Base-by-base conservation (phyloP, 129 eudicot genomes). In the Dittrichia graveolens region DNA sequence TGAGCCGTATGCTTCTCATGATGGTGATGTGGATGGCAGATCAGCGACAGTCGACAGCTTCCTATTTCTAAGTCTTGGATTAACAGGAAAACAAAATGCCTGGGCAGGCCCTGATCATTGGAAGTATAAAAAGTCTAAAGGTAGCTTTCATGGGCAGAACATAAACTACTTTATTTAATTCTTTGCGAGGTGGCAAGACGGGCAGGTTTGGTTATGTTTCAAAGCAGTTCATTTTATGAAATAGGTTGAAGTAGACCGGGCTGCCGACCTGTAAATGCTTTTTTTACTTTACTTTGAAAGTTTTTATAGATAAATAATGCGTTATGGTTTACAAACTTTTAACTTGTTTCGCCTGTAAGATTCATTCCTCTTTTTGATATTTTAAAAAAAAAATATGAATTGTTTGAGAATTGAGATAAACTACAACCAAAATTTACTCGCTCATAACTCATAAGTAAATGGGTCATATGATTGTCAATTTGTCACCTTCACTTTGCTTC, bases 31-130 rank as follows among this genome's bases (percentile, higher is more conserved):
- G 9, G 87, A 80, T 75, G 81, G 69, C 61, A 78, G 44, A 53
- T 78, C 12, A 18, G 64, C 75, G 8, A 70, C 59, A 61, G 81
- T 80, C 69, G 95, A 76, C 75, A 54, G 61, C 42, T 85, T 74
- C 19, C 8, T 83, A 65, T 78, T 80, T 70, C 60, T 75, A 41
- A 74, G 72, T 65, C 61, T 71, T 40, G 85, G 83, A 3, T 78
- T 80, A 58, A 53, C 73, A 0, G 76, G 81, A 65, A 87, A 81
- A 65, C 84, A 78, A 19, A 88, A 88, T 76, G 84, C 88, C 0
- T 83, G 95, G 95, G 95, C 95, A 3, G 90, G 90, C 38, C 95
- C 90, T 47, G 88, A 85, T 24, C 90, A 88, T 60, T 88, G 90
- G 95, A 88, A 88, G 79, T 85, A 80, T 66, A 63, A 78, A 18